These are phyloP conservation scores for Paramecium bursaria DNA, from an alignment of 73 alveolate species.

Conservation along the genomic window DNA sequence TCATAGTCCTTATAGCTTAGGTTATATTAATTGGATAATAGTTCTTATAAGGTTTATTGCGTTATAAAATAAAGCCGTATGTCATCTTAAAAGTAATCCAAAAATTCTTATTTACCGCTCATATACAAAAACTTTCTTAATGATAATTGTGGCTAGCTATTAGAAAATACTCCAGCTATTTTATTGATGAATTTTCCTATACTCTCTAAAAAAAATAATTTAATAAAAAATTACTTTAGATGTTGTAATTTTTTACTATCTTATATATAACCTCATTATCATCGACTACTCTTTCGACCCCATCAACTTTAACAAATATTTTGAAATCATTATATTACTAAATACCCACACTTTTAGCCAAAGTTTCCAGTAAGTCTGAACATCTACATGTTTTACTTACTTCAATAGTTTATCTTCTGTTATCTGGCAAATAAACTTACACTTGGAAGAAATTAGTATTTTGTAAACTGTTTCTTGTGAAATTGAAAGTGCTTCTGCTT, in stretches of 20 bases:
- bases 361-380: slow-evolving; percentile 29
- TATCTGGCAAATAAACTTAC: slow-evolving; percentile 18
- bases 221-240: too few species aligned
- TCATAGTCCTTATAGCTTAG: too few species aligned
- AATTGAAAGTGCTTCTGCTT: background rate
- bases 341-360: background rate
- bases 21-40: too few species aligned
- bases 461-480: slow-evolving; percentile 2
- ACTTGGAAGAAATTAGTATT: background rate
- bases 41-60: too few species aligned
- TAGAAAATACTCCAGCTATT: too few species aligned
- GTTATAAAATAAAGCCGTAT: too few species aligned
- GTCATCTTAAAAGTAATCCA: too few species aligned
- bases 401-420: background rate
- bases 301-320: background rate
- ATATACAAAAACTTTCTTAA: too few species aligned
- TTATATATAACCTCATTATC: slow-evolving; percentile 56
- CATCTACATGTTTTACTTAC: slow-evolving; percentile 3
- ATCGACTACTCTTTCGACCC: slow-evolving; percentile 1
- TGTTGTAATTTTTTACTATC: slow-evolving; percentile 19
- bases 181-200: too few species aligned
- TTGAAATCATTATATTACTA: slow-evolving; percentile 20
- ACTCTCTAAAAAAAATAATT: too few species aligned
- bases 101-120: too few species aligned
- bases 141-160: too few species aligned